A percentile compares a stretch with the other conserved stretches of the same genome.
Conservation (phyloP, 2,329 filamentous ascomycete genomes). For the Sarocladiaceae sp. region DNA sequence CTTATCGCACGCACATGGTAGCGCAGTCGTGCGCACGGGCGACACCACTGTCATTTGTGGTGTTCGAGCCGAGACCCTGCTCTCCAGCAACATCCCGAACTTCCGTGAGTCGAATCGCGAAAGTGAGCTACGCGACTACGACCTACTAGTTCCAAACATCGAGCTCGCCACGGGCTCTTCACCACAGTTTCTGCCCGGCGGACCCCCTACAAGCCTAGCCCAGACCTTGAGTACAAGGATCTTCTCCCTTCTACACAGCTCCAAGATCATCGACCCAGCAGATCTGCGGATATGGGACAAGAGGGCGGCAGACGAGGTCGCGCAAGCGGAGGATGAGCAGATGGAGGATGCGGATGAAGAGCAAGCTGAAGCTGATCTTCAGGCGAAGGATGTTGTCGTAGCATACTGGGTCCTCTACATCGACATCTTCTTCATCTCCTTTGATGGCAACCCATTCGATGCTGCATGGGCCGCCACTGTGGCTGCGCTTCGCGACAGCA, state of each 20-base stretch:
- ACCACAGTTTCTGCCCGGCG: slow-evolving; percentile 77
- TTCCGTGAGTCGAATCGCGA: slow-evolving; percentile 41
- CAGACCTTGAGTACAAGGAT: slow-evolving; percentile 81
- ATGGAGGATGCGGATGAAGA: slow-evolving; percentile 33
- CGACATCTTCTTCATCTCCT: slow-evolving; percentile 87
- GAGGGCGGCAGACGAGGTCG: slow-evolving; percentile 38
- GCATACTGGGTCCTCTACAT: slow-evolving; percentile 96
- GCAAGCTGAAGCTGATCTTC: slow-evolving; percentile 21
- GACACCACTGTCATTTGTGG: slow-evolving; percentile 95
- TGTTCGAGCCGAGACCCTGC: slow-evolving; percentile 77
- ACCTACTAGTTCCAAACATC: slow-evolving; percentile 86
- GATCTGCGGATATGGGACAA: slow-evolving; percentile 70
- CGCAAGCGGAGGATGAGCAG: slow-evolving; percentile 35
- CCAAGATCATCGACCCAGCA: slow-evolving; percentile 57
- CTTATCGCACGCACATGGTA: slow-evolving; percentile 83
- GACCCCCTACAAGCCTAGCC: slow-evolving; percentile 70
- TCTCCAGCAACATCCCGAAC: slow-evolving; percentile 66
- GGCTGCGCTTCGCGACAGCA: slow-evolving; percentile 72
- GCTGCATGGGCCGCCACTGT: slow-evolving; percentile 81
- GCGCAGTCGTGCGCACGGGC: slow-evolving; percentile 78
- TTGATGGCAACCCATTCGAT: slow-evolving; percentile 89
- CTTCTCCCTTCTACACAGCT: slow-evolving; percentile 67
- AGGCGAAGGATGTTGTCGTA: slow-evolving; percentile 48
- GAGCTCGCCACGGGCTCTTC: slow-evolving; percentile 88
- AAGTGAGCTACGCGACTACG: slow-evolving; percentile 52